A percentile compares a stretch with the other conserved stretches of the same genome.
Conservation (phyloP, 2,329 filamentous ascomycete genomes). For the Verticillium albo-atrum region DNA sequence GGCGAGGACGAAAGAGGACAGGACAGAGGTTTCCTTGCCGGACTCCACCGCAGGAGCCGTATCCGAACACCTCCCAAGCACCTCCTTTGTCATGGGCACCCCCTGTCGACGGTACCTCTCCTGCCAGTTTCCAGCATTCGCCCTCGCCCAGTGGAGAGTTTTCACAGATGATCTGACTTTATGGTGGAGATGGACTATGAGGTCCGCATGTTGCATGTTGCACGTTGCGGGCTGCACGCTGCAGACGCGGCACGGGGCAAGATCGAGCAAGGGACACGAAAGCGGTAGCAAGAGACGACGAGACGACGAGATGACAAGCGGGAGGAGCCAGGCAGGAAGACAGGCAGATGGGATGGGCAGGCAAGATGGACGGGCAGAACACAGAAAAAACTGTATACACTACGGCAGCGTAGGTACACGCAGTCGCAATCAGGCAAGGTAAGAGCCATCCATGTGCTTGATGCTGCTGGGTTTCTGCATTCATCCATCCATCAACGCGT, state of each 20-base stretch:
- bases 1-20: not conserved
- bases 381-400: not conserved
- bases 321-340: no score
- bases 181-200: not conserved
- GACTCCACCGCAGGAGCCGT: not conserved
- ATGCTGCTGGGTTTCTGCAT: not conserved
- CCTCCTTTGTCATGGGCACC: not conserved
- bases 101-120: no score
- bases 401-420: no score
- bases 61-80: not conserved
- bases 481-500: not conserved
- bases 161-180: not conserved
- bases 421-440: not conserved
- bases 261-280: no score
- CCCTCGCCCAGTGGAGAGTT: not conserved
- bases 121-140: not conserved
- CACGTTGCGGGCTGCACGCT: not conserved
- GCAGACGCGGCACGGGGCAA: not conserved
- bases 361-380: no score
- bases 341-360: no score
- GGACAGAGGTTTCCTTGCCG: not conserved
- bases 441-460: not conserved
- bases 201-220: not conserved
- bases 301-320: no score
- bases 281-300: no score